Evolutionary conservation across 192 early-diverging fungal genomes (phyloP), one percentile per base, ranked within the genome.

Genomic region (Coemansia guatemalensis): DNA sequence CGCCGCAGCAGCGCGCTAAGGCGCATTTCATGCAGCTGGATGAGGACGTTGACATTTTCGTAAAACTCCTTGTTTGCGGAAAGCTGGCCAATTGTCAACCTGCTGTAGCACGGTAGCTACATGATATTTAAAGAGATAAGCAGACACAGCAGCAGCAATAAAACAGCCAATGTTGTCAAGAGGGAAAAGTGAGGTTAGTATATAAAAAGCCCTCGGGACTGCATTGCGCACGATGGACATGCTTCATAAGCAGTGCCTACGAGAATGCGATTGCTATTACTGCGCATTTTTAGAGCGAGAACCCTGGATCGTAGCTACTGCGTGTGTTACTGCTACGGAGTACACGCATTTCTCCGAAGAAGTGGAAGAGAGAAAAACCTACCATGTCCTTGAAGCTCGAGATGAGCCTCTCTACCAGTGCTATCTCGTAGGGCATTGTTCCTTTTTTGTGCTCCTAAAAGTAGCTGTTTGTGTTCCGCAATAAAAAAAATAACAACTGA

Each of bases 91-190:
- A 90, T 73, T 39, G 78, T 75, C 65, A 81, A 69, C 17, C 88
- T 86, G 48, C 88, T 90, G 62, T 89, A 90, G 61, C 86, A 84
- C 27, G 92, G 92, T 64, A 93, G 78, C 91, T 93, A 73, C 52
- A 68, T 9, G 39, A 44, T 24, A 60, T 35, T 48, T 56, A 39
- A 25, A 44, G 18, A 20, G 2, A 27, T 12, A 47, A 8, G 56
- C 27, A 64, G 29, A 50, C 21, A 14, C 27, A 58, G 8, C 12
- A 29, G 54, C 29, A 18, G 14, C 22, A 49, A 35, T 25, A 3
- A 44, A 20, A 29, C 20, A 17, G 30, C 29, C 56, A 56, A 9
- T 14, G 30, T 48, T 14, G 30, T 48, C 27, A 20, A 41, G 12
- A n/a, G n/a, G n/a, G n/a, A 23, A 6, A 47, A 27, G 8, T 52